Base-by-base conservation (phyloP, 1,284 basidiomycete species). In the Heterobasidion occidentale region DNA sequence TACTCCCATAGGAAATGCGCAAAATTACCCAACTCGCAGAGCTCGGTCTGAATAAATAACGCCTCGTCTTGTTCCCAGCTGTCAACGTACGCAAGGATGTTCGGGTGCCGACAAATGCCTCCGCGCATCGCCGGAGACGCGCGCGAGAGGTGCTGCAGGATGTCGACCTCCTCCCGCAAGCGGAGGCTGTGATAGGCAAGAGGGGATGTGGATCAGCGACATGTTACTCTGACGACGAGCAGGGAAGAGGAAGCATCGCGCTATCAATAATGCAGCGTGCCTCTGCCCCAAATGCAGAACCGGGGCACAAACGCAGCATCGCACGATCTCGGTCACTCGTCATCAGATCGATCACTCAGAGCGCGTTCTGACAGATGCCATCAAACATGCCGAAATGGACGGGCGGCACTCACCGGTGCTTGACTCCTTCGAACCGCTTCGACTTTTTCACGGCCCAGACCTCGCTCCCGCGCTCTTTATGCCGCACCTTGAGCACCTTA, bases 1-100 rank as follows among this genome's bases (percentile, higher is more conserved):
- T 92, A 98, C 71, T 95, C 90, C 77, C 92, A 90, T 62, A 99
- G 76, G 78, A 99, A 98, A 66, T 85, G 87, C 1, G 87, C 86
- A 61, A 99, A 83, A 68, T 93, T 96, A 57, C 97, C 97, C 59
- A 91, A 81, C 62, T 91, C 89, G 71, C 97, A 99, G 38, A 98
- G 80, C 71, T 99, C 97, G 3, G 95, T 98, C 68, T 90, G 92
- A 63, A 99, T 95, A 72, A 83, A 98, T 36, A 99, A 76, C 58
- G 85, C 82, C 54, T 94, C 88, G 59, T 91, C 83, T 73, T 99
- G 92, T 71, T 99, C 96, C 97, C 97, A 99, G 57, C 93, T 94
- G 72, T 97, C 93, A 58, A 93, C 79, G 63, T 97, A 95, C n/a
- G 80, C 81, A 51, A 99, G 82, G 17, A 98, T 86, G 69, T 96